phyloP scores from a whole-genome alignment of 768 basidiomycete species.

The Mycena vulgaris region DNA sequence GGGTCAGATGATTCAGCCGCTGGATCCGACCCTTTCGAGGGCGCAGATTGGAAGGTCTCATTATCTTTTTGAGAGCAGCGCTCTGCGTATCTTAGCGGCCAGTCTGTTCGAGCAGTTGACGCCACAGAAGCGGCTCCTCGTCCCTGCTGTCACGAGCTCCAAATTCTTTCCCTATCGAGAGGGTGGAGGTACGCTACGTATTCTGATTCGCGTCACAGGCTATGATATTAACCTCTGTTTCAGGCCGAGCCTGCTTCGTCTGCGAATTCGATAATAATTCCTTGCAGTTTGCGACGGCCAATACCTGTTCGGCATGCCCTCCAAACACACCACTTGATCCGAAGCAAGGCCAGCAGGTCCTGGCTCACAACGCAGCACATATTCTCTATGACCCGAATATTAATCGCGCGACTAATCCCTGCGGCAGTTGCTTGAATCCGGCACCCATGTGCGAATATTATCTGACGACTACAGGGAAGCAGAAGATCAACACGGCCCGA shows the following conservation, averaged over 20 bases:
- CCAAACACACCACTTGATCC: constrained; percentile 4
- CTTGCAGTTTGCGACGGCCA: background rate
- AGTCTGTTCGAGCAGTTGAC: constrained; percentile 8
- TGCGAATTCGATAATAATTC: constrained; percentile 9
- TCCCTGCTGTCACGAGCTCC: background rate
- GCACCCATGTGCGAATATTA: constrained; percentile 10
- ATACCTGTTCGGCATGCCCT: constrained; percentile 1
- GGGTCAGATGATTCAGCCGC: background rate
- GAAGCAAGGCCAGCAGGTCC: background rate
- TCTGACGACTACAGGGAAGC: background rate
- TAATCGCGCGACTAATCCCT: background rate
- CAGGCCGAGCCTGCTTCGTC: constrained; percentile 15
- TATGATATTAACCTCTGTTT: background rate
- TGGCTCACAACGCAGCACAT: constrained; percentile 2
- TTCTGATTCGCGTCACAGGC: too few species aligned
- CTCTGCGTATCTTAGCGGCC: background rate
- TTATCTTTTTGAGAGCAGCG: constrained; percentile 15
- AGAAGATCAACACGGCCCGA: background rate
- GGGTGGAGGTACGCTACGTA: background rate
- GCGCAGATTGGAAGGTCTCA: background rate
- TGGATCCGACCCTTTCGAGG: constrained; percentile 3
- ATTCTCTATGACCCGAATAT: constrained; percentile 12
- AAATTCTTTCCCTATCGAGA: constrained; percentile 14
- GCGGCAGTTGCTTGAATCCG: constrained; percentile 7
- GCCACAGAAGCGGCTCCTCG: background rate